A percentile compares a stretch with the other conserved stretches of the same genome.
These are phyloP conservation scores for Desmodesmus armatus DNA, from an alignment of 139 green algal species.

Conservation along the genomic window DNA sequence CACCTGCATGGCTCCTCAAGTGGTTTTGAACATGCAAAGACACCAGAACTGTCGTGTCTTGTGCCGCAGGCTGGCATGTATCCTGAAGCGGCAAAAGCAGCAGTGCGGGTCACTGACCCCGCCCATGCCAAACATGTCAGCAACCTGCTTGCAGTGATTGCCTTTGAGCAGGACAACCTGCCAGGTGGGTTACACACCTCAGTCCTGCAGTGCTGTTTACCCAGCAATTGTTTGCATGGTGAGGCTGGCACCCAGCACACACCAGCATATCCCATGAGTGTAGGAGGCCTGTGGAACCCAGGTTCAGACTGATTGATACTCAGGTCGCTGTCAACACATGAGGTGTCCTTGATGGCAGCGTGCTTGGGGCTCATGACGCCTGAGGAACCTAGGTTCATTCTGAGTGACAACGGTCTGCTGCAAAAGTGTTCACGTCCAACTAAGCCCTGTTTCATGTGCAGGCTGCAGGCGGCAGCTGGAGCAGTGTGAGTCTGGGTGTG, in stretches of 20 bases:
- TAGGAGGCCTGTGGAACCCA: too few relatives aligned
- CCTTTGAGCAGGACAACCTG: constrained; percentile 84
- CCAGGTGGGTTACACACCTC: constrained; percentile 46
- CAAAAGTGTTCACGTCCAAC: not conserved
- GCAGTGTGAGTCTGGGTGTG: constrained; percentile 54
- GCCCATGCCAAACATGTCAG: constrained; percentile 17
- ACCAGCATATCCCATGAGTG: too few relatives aligned
- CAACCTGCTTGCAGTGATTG: constrained; percentile 75
- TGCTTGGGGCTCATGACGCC: too few relatives aligned
- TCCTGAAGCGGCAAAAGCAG: constrained; percentile 66
- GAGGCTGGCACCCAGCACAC: too few relatives aligned
- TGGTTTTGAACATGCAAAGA: not conserved
- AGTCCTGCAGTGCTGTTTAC: too few relatives aligned
- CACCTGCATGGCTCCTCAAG: not conserved
- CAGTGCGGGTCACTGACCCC: constrained; percentile 32
- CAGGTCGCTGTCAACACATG: too few relatives aligned
- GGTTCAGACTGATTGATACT: too few relatives aligned
- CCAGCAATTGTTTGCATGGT: too few relatives aligned
- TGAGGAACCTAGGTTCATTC: too few relatives aligned
- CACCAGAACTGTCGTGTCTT: not conserved
- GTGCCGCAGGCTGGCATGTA: constrained; percentile 63
- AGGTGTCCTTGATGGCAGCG: too few relatives aligned
- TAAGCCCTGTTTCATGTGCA: too few relatives aligned
- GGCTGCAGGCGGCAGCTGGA: constrained; percentile 80
- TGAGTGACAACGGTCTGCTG: not conserved